These are phyloP conservation scores for Colletotrichum gigasporum DNA, from an alignment of 2,329 filamentous ascomycete species.

Conservation along the genomic window DNA sequence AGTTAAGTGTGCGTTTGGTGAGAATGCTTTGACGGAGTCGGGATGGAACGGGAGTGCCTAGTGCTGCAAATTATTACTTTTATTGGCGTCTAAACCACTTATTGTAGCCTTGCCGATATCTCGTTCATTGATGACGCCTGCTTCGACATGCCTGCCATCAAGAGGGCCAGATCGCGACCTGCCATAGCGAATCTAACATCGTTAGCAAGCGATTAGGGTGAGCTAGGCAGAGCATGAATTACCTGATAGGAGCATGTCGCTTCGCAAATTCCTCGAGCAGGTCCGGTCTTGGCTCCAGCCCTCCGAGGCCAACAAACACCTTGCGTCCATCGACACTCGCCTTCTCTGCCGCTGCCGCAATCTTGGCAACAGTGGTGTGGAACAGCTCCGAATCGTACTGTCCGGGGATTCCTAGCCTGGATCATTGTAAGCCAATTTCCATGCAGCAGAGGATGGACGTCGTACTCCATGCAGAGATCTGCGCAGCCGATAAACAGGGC, in stretches of 20 bases:
- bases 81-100: background rate
- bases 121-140: slow-evolving; percentile 18
- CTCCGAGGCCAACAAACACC: slow-evolving; percentile 10
- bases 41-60: background rate
- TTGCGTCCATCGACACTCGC: slow-evolving; percentile 13
- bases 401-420: slow-evolving; percentile 6
- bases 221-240: background rate
- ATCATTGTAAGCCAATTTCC: background rate
- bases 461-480: slow-evolving; percentile 21
- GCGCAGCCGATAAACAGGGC: slow-evolving; percentile 19
- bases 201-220: too few relatives aligned
- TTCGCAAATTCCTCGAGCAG: slow-evolving; percentile 7
- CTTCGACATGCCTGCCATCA: slow-evolving; percentile 16
- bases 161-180: slow-evolving; percentile 3
- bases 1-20: background rate
- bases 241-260: slow-evolving; percentile 4
- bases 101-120: slow-evolving; percentile 9
- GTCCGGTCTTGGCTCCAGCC: slow-evolving; percentile 17
- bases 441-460: background rate
- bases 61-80: background rate
- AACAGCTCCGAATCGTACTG: slow-evolving; percentile 14
- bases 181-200: slow-evolving; percentile 9
- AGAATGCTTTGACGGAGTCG: background rate
- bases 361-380: slow-evolving; percentile 1
- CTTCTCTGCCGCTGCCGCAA: slow-evolving; percentile 6